Percentiles rank a stretch among this genome's conserved stretches.
Conservation (phyloP, 2,329 filamentous ascomycete species). For the Stachybotrys chlorohalonatus region DNA sequence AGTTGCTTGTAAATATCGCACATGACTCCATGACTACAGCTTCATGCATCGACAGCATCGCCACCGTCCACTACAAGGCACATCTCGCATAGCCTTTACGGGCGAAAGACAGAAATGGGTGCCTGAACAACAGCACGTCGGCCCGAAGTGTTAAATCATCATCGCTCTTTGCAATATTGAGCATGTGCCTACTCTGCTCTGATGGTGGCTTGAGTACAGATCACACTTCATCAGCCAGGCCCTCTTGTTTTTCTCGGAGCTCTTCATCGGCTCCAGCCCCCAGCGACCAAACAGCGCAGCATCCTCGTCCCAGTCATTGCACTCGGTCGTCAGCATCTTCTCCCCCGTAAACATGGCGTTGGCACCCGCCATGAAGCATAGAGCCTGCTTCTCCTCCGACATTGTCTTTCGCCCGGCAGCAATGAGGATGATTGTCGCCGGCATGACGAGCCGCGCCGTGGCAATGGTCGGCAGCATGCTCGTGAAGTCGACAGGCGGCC, state of each 20-base stretch:
- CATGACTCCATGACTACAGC: no score
- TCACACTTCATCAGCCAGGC: no score
- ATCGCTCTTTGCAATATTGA: no score
- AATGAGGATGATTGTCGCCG: constrained; percentile 78
- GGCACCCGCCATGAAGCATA: constrained; percentile 84
- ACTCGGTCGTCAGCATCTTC: constrained; percentile 91
- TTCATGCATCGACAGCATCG: no score
- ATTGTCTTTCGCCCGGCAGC: constrained; percentile 79
- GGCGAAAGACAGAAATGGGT: no score
- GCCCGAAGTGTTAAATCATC: no score
- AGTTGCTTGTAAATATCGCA: no score
- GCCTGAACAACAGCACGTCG: no score
- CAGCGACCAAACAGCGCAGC: constrained; percentile 73
- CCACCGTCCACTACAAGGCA: no score
- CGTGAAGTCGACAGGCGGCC: constrained; percentile 64
- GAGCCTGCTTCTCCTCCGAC: constrained; percentile 77
- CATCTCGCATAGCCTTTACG: no score
- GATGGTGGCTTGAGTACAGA: no score
- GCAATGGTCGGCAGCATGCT: constrained; percentile 75
- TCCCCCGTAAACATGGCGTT: constrained; percentile 95
- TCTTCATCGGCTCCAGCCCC: constrained; percentile 72
- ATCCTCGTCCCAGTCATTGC: constrained; percentile 86
- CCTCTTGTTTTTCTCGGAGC: constrained; percentile 24
- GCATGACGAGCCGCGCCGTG: constrained; percentile 75
- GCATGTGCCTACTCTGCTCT: no score